Evolutionary conservation across 139 green algal species (phyloP), one percentile per base, ranked within the genome.

Genomic region (Closterium sp.): DNA sequence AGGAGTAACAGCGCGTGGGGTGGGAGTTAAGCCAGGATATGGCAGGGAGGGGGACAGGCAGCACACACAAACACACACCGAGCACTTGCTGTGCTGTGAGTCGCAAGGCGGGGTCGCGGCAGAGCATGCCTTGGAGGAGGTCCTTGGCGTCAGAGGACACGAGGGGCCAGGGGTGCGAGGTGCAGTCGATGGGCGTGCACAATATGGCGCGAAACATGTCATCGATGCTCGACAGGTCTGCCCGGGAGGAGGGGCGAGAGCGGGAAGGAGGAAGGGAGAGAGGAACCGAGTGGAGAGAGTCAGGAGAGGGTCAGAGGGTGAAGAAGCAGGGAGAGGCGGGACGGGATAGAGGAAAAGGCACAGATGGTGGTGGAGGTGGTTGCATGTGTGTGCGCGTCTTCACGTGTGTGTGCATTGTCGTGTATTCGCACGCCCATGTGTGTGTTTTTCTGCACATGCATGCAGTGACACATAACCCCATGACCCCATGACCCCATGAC

Each of bases 11-110:
- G n/a, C n/a, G n/a, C n/a, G n/a, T n/a, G n/a, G n/a, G n/a, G n/a
- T n/a, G n/a, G n/a, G n/a, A n/a, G n/a, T n/a, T n/a, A n/a, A n/a
- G n/a, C n/a, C n/a, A n/a, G n/a, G n/a, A n/a, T n/a, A n/a, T n/a
- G n/a, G n/a, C n/a, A n/a, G n/a, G n/a, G n/a, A n/a, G n/a, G n/a
- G n/a, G n/a, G n/a, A n/a, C n/a, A n/a, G n/a, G n/a, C n/a, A n/a
- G n/a, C n/a, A n/a, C n/a, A n/a, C n/a, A n/a, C n/a, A 83, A 16
- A 83, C 64, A 92, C 89, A 89, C 76, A 92, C 89, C 35, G 31
- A 98, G 93, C 66, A 98, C 97, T 87, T 97, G 91, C 16, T 95
- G 86, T 16, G 97, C 97, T 2, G 95, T 97, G n/a, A 96, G 93
- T 1, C 97, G 95, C 76, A 96, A 95, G 92, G 94, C 95, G 1